phyloP scores from a whole-genome alignment of 2,329 filamentous ascomycete species.

The Claviceps digitariae region DNA sequence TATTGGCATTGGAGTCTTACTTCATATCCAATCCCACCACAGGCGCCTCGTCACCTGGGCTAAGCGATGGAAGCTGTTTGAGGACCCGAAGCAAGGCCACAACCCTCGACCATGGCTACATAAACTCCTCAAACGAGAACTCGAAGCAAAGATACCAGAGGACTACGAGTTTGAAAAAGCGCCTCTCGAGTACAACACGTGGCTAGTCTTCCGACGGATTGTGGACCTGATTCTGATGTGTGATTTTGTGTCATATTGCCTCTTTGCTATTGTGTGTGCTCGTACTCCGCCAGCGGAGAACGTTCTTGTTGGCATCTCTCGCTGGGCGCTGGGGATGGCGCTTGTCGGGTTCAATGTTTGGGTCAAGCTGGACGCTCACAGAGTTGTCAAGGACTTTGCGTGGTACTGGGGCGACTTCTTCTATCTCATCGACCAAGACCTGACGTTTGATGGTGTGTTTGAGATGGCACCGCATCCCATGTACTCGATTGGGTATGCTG shows the following conservation, averaged over 20 bases:
- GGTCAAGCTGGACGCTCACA: conserved; percentile 95
- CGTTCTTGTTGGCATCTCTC: conserved; percentile 50
- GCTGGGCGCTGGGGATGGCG: conserved; percentile 66
- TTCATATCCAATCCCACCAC: conserved; percentile 83
- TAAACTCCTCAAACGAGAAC: conserved; percentile 69
- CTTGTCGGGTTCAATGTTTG: conserved; percentile 91
- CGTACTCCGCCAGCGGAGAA: conserved; percentile 62
- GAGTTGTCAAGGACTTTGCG: conserved; percentile 96
- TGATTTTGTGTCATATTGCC: conserved; percentile 92
- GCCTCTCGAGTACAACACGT: conserved; percentile 97
- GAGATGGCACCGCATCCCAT: conserved; percentile 98
- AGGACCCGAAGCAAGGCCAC: conserved; percentile 63
- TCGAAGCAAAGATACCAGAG: conserved; percentile 86
- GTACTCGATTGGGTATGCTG: conserved; percentile 96
- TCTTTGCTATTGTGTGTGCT: conserved; percentile 84
- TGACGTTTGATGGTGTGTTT: conserved; percentile 97
- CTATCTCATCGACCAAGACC: conserved; percentile 91
- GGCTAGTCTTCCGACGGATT: conserved; percentile 88
- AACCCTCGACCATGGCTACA: conserved; percentile 77
- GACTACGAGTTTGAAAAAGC: conserved; percentile 91
- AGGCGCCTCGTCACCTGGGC: conserved; percentile 79
- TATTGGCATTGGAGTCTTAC: conserved; percentile 77
- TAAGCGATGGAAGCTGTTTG: conserved; percentile 73
- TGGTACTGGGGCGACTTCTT: conserved; percentile 99
- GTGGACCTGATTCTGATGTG: conserved; percentile 98